Base-by-base conservation (phyloP, 192 early-diverging fungal species). In the Linnemannia hyalina region DNA sequence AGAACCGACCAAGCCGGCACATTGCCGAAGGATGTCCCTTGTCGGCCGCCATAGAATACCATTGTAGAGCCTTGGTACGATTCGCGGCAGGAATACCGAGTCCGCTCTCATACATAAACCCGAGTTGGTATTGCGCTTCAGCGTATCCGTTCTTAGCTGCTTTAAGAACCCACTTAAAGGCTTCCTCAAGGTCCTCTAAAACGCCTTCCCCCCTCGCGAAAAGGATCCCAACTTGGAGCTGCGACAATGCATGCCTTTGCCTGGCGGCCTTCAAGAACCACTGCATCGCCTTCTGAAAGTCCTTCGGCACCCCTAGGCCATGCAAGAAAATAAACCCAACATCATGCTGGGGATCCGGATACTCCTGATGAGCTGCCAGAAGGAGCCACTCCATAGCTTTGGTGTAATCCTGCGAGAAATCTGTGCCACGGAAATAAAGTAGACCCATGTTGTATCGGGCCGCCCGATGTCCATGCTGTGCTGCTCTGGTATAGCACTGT, bases 261-360 rank as follows among this genome's bases (percentile, higher is more conserved):
- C 22, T 26, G 57, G 38, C 57, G 4, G 75, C 74, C 40, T 29
- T 76, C 16, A 42, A 22, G 49, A 57, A 68, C 75, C 75, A 76
- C 7, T 42, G 8, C n/a, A 32, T 6, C 32, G 75, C 75, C 16
- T 46, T 65, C 2, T 7, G 4, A 35, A 22, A 52, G 22, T 71
- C 40, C n/a, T 52, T 10, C 1, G 41, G 11, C 10, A 41, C 70
- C 6, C 70, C 70, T 23, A 42, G 18, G 5, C 70, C 70, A 22
- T 40, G 4, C 32, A 40, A 29, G 29, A 47, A 74, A 20, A 44
- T 32, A 0, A 7, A n/a, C 4, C 75, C 75, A 10, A 76, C 1
- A 38, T 40, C 22, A 35, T 29, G 15, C 49, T 52, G 49, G 49
- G 49, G 18, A 22, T 52, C 49, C 4, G 49, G 49, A 52, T 52